These are phyloP conservation scores for Wickerhamiella bombiphila DNA, from an alignment of 805 yeast genomes.

Conservation along the genomic window DNA sequence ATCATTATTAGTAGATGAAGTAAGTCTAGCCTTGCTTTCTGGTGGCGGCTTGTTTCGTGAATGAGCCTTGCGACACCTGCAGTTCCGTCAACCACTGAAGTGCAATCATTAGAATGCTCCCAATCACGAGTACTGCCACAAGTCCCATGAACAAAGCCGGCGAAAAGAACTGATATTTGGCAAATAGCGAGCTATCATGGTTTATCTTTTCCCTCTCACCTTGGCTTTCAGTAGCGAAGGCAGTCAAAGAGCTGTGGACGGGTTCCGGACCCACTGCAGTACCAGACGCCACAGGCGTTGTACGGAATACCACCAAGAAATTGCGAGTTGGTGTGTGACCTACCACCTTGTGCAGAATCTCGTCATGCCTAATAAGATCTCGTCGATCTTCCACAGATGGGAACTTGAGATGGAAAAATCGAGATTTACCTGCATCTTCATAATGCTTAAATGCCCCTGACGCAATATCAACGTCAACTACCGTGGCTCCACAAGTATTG, in stretches of 20 bases:
- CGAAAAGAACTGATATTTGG: slow-evolving; percentile 54
- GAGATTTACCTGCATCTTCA: slow-evolving; percentile 39
- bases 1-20: not conserved
- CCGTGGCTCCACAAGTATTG: slow-evolving; percentile 37
- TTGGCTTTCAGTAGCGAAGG: not conserved
- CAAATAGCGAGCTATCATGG: slow-evolving; percentile 31
- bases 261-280: not conserved
- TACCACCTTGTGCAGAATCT: slow-evolving; percentile 19
- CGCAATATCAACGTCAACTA: slow-evolving; percentile 28
- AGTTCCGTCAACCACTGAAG: slow-evolving; percentile 56
- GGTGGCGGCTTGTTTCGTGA: slow-evolving; percentile 46
- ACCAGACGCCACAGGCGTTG: slow-evolving; percentile 17
- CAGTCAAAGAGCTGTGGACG: not conserved
- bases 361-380: slow-evolving; percentile 12
- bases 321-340: slow-evolving; percentile 23
- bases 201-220: not conserved
- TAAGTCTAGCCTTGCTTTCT: slow-evolving; percentile 1
- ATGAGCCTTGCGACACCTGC: slow-evolving; percentile 67
- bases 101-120: slow-evolving; percentile 42
- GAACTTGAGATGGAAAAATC: slow-evolving; percentile 48
- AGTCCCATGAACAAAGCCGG: slow-evolving; percentile 72
- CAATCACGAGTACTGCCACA: slow-evolving; percentile 46
- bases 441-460: slow-evolving; percentile 37
- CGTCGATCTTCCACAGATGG: slow-evolving; percentile 21
- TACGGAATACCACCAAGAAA: slow-evolving; percentile 23